Conservation (phyloP, 768 basidiomycete genomes). For the Mycena metata region DNA sequence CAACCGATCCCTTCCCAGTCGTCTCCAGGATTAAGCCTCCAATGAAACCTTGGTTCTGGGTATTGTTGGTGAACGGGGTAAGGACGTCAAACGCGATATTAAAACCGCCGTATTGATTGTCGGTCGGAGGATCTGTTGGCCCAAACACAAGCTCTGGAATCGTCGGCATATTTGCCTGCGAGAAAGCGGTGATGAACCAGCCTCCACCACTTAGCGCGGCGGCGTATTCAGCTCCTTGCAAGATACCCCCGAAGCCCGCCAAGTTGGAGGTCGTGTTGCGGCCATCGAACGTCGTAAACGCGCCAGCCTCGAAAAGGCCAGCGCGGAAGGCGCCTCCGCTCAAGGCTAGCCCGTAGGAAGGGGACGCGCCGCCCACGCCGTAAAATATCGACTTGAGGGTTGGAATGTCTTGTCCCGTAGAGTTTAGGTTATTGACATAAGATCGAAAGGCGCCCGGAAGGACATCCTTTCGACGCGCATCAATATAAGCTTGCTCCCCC, state of each 20-base stretch:
- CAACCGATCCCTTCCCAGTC: conserved; percentile 48
- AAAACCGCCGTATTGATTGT: conserved; percentile 52
- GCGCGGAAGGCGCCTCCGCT: conserved; percentile 72
- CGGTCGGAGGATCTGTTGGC: conserved; percentile 18
- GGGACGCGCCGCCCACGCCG: conserved; percentile 40
- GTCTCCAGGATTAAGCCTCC: conserved; percentile 44
- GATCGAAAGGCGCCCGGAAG: conserved; percentile 54
- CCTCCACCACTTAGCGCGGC: conserved; percentile 63
- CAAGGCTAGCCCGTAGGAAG: conserved; percentile 60
- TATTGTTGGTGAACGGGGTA: conserved; percentile 41
- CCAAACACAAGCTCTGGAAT: conserved; percentile 54
- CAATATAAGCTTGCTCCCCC: conserved; percentile 53
- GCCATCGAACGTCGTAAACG: conserved; percentile 60
- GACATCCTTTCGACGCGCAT: conserved; percentile 47
- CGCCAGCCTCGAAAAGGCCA: conserved; percentile 64
- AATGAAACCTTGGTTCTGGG: conserved; percentile 41
- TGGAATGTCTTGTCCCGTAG: conserved; percentile 47
- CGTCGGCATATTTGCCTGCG: conserved; percentile 55
- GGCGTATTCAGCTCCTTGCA: conserved; percentile 66
- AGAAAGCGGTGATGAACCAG: conserved; percentile 56
- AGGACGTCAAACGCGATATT: conserved; percentile 45
- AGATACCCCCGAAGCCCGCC: conserved; percentile 61
- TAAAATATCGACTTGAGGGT: conserved; percentile 52
- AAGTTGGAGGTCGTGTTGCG: conserved; percentile 57
- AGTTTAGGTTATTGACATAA: conserved; percentile 55